Evolutionary conservation across 352 stramenopile species (phyloP), one percentile per base, ranked within the genome.

Genomic region (Blastocystis sp.): DNA sequence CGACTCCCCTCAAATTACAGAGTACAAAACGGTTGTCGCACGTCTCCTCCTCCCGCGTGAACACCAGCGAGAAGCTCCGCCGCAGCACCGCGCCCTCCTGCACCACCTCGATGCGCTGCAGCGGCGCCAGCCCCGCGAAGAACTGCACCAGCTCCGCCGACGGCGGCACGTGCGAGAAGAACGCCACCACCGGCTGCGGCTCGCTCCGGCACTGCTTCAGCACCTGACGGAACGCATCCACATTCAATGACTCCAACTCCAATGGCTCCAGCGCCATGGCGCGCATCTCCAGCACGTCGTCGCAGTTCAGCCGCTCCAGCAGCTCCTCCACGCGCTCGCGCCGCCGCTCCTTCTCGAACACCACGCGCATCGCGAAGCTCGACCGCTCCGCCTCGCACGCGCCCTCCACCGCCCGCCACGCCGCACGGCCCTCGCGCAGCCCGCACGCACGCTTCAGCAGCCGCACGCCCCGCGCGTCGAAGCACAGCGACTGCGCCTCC

Each of bases 131-230:
- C 21, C 10, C 28, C 11, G 40, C 34, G 40, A 84, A 67, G 40
- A 52, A 70, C 34, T 52, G 38, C 34, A 84, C 69, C 53, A 53
- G 69, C 14, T 62, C 28, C 40, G 23, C 34, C 17, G 74, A 69
- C 17, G 48, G 45, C 14, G 53, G 56, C 28, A 67, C 56, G 41
- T 17, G 28, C 10, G 74, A 84, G 21, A 84, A 28, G 45, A 84
- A 84, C 17, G 23, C 14, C 19, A 84, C 52, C 14, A 41, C 34
- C 21, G 21, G 4, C 17, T 84, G 17, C 1, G 67, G 53, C 61
- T 67, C 34, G 3, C 67, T 23, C 21, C n/a, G 53, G 53, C 74
- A 84, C 17, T 84, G 74, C 56, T 84, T 84, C 38, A 84, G 69
- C 34, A 84, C 74, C 3, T 21, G 41, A 19, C 40, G 23, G 38